Base-by-base conservation (phyloP, 2,329 filamentous ascomycete species). In the Aspergillus sojae region DNA sequence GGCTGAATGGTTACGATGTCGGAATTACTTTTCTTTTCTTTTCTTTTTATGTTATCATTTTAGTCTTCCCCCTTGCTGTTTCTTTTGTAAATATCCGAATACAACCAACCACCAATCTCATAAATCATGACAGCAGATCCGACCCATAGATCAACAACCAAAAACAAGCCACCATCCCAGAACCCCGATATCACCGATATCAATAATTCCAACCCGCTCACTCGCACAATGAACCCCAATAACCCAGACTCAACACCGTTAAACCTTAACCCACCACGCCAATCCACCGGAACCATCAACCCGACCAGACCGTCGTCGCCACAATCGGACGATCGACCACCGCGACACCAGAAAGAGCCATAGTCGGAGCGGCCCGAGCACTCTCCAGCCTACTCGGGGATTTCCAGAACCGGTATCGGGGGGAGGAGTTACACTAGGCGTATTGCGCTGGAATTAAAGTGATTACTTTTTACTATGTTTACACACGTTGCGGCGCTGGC, bases 401-500 rank as follows among this genome's bases (percentile, higher is more conserved):
- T 55, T 41, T 39, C 32, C 52, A 55, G n/a, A 28, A 39, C 52
- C 10, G 7, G 52, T 5, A 39, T 14, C 52, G 36, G 52, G 5
- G 14, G 36, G 16, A 32, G 14, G 26, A 26, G n/a, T 26, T n/a
- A 10, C n/a, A 10, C n/a, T 5, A 16, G n/a, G n/a, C 12, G 32
- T 36, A 55, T 55, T 55, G 16, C 52, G 36, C 6, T 36, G 52
- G 4, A 54, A 36, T 23, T 54, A 54, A 54, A 54, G 52, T 54
- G 52, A 36, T 54, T 54, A 54, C 30, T 23, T 16, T 5, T 30
- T 19, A 4, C 26, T 19, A 50, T 30, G 46, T 4, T 50, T 28
- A 19, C 14, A 28, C 26, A 9, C 4, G 23, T 30, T 9, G 46
- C 14, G 26, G 26, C 23, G 21, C 46, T 50, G n/a, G 4, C 46